phyloP scores from a whole-genome alignment of 306 rosid species.

The Vachellia pachyceras region DNA sequence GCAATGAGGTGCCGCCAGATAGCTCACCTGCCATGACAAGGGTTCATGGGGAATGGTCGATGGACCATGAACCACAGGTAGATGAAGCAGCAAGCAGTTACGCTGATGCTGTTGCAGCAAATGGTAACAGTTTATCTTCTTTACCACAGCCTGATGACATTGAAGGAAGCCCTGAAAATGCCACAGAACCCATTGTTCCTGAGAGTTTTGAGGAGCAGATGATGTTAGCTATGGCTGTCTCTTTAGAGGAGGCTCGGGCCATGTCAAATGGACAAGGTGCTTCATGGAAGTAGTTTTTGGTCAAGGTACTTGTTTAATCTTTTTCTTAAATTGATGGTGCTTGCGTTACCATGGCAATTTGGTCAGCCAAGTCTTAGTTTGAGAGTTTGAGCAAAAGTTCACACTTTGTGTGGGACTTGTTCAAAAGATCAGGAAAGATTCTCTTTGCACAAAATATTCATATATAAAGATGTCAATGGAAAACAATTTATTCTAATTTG shows the following conservation, averaged over 20 bases:
- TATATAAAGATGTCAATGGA: slow-evolving; percentile 59
- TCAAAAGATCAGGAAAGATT: slow-evolving; percentile 57
- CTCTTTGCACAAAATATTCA: slow-evolving; percentile 41
- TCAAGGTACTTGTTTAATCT: slow-evolving; percentile 34
- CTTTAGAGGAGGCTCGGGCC: slow-evolving; percentile 85
- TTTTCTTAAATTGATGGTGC: slow-evolving; percentile 43
- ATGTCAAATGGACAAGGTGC: slow-evolving; percentile 64
- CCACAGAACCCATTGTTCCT: slow-evolving; percentile 65
- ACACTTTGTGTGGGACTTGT: slow-evolving; percentile 42
- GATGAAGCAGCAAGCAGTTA: slow-evolving; percentile 68
- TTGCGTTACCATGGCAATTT: slow-evolving; percentile 43
- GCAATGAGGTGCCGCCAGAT: slow-evolving; percentile 48
- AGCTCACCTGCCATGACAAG: slow-evolving; percentile 44
- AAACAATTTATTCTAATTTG: slow-evolving; percentile 63
- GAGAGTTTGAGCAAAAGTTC: slow-evolving; percentile 44
- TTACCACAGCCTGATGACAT: slow-evolving; percentile 54
- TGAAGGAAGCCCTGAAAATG: slow-evolving; percentile 59
- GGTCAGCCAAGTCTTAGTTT: slow-evolving; percentile 46
- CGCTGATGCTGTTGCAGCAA: slow-evolving; percentile 58
- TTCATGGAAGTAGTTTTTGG: slow-evolving; percentile 72
- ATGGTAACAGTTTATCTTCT: slow-evolving; percentile 46
- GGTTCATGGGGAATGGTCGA: slow-evolving; percentile 65
- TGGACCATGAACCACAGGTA: slow-evolving; percentile 61
- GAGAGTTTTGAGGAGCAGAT: slow-evolving; percentile 98
- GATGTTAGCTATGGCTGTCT: slow-evolving; percentile 98